These are phyloP conservation scores for Bruguiera gymnorhiza DNA, from an alignment of 345 rosid genomes.

Conservation along the genomic window DNA sequence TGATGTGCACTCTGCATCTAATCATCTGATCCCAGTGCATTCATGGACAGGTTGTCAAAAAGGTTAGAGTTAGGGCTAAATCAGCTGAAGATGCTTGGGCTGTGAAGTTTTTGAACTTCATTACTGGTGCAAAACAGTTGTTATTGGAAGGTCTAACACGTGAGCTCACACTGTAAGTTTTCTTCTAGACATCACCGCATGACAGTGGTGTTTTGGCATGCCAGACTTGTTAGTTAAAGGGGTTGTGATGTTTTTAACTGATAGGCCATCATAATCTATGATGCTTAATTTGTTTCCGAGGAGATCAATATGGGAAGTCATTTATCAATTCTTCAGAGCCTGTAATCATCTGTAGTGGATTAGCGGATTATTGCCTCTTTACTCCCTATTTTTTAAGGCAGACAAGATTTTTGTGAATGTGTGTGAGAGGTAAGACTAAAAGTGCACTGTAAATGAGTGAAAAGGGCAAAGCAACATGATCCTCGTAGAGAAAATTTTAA, in stretches of 20 bases:
- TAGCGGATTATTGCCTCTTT: too few relatives aligned
- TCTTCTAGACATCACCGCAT: background rate
- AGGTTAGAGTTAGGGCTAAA: conserved; percentile 40
- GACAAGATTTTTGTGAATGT: too few relatives aligned
- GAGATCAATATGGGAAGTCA: background rate
- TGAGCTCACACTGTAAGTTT: conserved; percentile 75
- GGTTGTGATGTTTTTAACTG: conserved; percentile 1
- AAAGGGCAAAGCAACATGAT: background rate
- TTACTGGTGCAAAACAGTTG: conserved; percentile 58
- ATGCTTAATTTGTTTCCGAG: background rate
- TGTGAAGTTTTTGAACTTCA: conserved; percentile 56
- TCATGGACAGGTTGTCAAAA: conserved; percentile 48
- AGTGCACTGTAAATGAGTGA: too few relatives aligned
- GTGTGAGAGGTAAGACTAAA: too few relatives aligned
- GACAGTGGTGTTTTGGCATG: background rate
- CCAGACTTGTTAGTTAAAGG: conserved; percentile 1
- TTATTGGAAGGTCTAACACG: conserved; percentile 72
- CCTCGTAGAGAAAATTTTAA: background rate
- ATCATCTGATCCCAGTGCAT: conserved; percentile 8
- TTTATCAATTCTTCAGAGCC: background rate
- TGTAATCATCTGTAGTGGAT: too few relatives aligned
- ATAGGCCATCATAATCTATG: conserved; percentile 5
- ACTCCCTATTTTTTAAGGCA: too few relatives aligned
- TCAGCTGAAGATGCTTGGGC: conserved; percentile 79
- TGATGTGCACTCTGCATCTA: background rate